A percentile compares a stretch with the other conserved stretches of the same genome.
Conservation (phyloP, 345 rosid genomes). For the Leavenworthia alabamica region DNA sequence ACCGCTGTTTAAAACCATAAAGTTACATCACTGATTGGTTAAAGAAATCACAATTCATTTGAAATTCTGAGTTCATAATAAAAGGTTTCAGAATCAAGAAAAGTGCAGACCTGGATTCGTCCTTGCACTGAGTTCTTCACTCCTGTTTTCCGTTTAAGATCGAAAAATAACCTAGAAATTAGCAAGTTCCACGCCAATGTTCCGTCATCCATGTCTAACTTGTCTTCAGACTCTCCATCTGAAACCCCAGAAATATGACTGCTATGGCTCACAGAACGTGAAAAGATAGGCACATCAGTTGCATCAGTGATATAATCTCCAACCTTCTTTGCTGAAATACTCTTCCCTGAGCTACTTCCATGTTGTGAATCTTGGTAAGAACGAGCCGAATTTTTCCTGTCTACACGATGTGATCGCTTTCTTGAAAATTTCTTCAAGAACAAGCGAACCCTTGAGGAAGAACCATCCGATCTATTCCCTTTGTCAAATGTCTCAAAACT, state of each 20-base stretch:
- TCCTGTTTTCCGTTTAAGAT: conserved; percentile 46
- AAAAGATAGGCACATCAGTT: conserved; percentile 28
- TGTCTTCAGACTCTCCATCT: conserved; percentile 63
- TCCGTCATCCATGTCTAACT: conserved; percentile 63
- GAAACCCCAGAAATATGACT: conserved; percentile 45
- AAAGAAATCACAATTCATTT: background rate
- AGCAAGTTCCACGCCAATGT: conserved; percentile 83
- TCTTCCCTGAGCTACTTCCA: conserved; percentile 35
- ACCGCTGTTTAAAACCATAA: conserved; percentile 44
- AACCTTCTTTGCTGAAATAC: conserved; percentile 21
- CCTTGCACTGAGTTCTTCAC: conserved; percentile 46
- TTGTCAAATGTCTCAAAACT: conserved; percentile 48
- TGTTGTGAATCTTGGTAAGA: conserved; percentile 39
- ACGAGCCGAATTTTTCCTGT: conserved; percentile 35
- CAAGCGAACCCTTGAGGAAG: conserved; percentile 66
- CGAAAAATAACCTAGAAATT: conserved; percentile 82
- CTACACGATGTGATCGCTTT: conserved; percentile 44
- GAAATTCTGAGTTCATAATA: too few species aligned
- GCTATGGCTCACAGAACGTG: conserved; percentile 41
- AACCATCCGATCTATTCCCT: conserved; percentile 45
- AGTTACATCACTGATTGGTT: background rate
- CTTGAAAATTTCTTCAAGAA: conserved; percentile 58
- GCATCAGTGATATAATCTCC: conserved; percentile 36
- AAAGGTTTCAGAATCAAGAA: conserved; percentile 5
- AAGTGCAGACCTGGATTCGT: conserved; percentile 64